These are phyloP conservation scores for Yarrowia deformans DNA, from an alignment of 805 yeast genomes.

Conservation along the genomic window DNA sequence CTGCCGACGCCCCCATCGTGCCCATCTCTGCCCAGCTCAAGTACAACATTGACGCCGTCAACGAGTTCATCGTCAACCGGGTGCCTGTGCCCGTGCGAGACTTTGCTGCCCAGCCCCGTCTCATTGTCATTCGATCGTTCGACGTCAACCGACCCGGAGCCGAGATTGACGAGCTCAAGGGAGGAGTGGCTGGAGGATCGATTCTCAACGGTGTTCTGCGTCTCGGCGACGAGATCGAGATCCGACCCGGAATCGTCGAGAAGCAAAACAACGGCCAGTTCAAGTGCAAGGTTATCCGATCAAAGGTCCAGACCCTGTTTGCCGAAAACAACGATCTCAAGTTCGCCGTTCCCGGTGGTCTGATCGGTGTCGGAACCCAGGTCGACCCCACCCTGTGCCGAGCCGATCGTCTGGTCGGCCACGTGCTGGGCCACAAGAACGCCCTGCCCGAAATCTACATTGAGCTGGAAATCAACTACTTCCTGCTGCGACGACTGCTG, in stretches of 20 bases:
- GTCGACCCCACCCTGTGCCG: constrained; percentile 99
- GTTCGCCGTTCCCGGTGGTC: constrained; percentile 99
- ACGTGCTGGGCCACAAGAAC: constrained; percentile 97
- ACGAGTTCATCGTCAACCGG: constrained; percentile 91
- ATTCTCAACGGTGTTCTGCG: constrained; percentile 96
- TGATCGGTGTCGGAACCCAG: constrained; percentile 99
- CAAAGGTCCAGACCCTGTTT: constrained; percentile 89
- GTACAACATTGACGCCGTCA: constrained; percentile 98
- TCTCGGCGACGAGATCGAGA: constrained; percentile 97
- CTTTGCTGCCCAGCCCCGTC: constrained; percentile 89
- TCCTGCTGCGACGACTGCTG: constrained; percentile 91
- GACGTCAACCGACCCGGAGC: constrained; percentile 99
- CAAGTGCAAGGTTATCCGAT: constrained; percentile 94
- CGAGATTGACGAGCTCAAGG: constrained; percentile 94
- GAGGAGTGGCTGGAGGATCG: constrained; percentile 99
- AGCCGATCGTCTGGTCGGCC: constrained; percentile 99
- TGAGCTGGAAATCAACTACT: constrained; percentile 96
- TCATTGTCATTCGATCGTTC: constrained; percentile 96
- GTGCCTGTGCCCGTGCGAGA: constrained; percentile 98
- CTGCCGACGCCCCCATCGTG: constrained; percentile 98
- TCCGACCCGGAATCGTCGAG: constrained; percentile 98
- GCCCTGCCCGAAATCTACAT: constrained; percentile 95
- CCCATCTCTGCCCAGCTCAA: constrained; percentile 99
- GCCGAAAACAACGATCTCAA: constrained; percentile 98
- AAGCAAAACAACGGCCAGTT: constrained; percentile 87